A percentile compares a stretch with the other conserved stretches of the same genome.
These are phyloP conservation scores for Dimargaris cristalligena DNA, from an alignment of 192 early-diverging fungal species.

Conservation along the genomic window DNA sequence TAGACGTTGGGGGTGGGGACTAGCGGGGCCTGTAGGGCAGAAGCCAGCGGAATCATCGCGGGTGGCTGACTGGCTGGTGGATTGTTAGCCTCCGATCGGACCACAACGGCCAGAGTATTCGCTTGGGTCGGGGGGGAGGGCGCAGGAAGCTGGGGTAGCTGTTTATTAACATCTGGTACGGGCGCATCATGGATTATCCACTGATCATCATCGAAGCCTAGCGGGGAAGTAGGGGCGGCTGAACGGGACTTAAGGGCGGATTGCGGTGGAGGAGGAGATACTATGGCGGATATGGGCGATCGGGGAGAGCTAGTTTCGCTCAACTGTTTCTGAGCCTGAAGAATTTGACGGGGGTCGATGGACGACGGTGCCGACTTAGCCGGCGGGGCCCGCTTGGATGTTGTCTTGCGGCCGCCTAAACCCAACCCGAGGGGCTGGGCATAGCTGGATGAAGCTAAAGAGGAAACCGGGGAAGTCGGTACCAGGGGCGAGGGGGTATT, in stretches of 20 bases:
- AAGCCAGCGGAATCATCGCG: neutral
- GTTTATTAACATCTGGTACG: neutral
- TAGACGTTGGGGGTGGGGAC: slow-evolving; percentile 4
- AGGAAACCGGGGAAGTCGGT: neutral
- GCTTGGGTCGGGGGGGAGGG: neutral
- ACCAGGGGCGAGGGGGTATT: neutral
- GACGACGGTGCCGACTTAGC: slow-evolving; percentile 17
- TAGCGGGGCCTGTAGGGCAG: neutral
- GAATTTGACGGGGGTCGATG: slow-evolving; percentile 26
- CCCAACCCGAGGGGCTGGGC: slow-evolving; percentile 23
- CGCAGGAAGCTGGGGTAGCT: neutral
- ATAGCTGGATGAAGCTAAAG: neutral
- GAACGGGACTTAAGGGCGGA: neutral
- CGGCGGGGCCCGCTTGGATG: slow-evolving; percentile 5
- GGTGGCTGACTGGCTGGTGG: neutral
- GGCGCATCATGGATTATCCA: neutral
- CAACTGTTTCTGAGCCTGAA: slow-evolving; percentile 23
- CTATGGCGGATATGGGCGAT: neutral
- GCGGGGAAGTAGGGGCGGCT: neutral
- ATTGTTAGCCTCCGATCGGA: neutral
- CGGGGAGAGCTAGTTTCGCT: neutral
- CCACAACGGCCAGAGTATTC: neutral
- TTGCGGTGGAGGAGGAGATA: neutral
- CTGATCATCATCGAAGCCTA: slow-evolving; percentile 1
- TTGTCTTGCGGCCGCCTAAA: slow-evolving; percentile 17